These are phyloP conservation scores for Tuber magnatum DNA, from an alignment of 495 filamentous ascomycete genomes.

Conservation along the genomic window DNA sequence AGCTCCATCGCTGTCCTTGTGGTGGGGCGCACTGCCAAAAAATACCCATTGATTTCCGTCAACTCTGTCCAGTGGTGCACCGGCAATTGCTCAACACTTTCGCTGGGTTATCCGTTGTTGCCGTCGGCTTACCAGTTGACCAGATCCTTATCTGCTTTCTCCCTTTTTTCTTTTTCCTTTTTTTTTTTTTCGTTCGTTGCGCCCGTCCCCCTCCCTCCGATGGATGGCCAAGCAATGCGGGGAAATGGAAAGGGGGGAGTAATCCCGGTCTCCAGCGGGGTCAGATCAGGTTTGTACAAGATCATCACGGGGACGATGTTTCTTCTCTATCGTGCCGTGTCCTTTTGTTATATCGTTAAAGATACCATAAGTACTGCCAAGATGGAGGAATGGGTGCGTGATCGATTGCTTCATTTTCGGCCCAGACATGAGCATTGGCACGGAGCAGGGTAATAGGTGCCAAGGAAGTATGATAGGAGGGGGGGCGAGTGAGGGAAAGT, in stretches of 20 bases:
- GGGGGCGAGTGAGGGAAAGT: background rate
- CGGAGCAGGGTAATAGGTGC: background rate
- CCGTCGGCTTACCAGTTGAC: background rate
- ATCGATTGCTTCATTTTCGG: background rate
- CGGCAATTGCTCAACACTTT: background rate
- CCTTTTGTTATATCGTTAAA: background rate
- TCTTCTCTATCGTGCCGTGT: background rate
- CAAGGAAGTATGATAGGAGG: background rate
- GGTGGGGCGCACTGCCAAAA: background rate
- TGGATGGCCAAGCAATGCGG: background rate
- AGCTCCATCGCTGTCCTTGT: no score
- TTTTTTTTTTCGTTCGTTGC: background rate
- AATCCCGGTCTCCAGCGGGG: background rate
- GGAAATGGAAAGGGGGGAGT: slow-evolving; percentile 1
- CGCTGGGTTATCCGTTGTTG: background rate
- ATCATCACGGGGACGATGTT: slow-evolving; percentile 3
- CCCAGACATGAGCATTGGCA: background rate
- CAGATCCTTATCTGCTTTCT: slow-evolving; percentile 5
- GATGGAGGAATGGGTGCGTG: background rate
- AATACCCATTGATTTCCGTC: background rate
- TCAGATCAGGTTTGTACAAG: background rate
- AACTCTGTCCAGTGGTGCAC: background rate
- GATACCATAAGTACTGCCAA: background rate
- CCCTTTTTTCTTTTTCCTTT: background rate
- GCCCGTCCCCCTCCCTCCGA: background rate